A percentile compares a stretch with the other conserved stretches of the same genome.
phyloP scores from a whole-genome alignment of 2,329 filamentous ascomycete genomes.

The Xylariaceae sp. region DNA sequence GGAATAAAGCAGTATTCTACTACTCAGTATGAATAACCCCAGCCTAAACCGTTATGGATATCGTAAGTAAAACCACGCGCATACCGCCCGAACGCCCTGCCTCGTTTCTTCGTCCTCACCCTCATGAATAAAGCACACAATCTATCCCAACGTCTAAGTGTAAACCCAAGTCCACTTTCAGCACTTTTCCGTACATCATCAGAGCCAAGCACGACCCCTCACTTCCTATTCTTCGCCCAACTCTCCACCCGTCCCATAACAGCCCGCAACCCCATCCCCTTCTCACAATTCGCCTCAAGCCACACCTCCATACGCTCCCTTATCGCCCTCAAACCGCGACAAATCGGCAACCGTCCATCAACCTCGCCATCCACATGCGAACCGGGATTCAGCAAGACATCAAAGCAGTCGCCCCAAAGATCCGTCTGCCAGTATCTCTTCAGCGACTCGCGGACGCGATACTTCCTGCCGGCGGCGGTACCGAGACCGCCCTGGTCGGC shows the following conservation, averaged over 20 bases:
- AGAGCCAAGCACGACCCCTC: neutral
- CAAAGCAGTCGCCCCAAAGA: conserved; percentile 79
- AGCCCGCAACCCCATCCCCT: conserved; percentile 67
- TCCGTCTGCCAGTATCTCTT: conserved; percentile 98
- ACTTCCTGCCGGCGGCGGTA: conserved; percentile 57
- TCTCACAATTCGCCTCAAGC: conserved; percentile 76
- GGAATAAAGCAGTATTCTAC: too few species aligned
- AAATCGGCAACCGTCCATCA: conserved; percentile 63
- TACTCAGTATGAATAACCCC: neutral
- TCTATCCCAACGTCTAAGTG: too few species aligned
- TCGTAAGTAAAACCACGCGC: conserved; percentile 6
- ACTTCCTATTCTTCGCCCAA: conserved; percentile 23
- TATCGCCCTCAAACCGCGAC: conserved; percentile 61
- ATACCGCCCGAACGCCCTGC: too few species aligned
- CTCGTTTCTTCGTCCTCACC: neutral
- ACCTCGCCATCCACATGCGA: conserved; percentile 59
- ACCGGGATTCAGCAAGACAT: conserved; percentile 77
- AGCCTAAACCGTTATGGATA: conserved; percentile 6
- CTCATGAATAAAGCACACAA: too few species aligned
- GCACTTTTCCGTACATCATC: neutral
- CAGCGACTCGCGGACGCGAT: conserved; percentile 73
- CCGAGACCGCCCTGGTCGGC: conserved; percentile 51
- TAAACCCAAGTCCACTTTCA: neutral
- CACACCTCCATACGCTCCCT: conserved; percentile 79
- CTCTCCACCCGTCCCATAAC: conserved; percentile 60